Evolutionary conservation across 2,329 filamentous ascomycete species (phyloP), one percentile per base, ranked within the genome.

Genomic region (Talaromyces islandicus): DNA sequence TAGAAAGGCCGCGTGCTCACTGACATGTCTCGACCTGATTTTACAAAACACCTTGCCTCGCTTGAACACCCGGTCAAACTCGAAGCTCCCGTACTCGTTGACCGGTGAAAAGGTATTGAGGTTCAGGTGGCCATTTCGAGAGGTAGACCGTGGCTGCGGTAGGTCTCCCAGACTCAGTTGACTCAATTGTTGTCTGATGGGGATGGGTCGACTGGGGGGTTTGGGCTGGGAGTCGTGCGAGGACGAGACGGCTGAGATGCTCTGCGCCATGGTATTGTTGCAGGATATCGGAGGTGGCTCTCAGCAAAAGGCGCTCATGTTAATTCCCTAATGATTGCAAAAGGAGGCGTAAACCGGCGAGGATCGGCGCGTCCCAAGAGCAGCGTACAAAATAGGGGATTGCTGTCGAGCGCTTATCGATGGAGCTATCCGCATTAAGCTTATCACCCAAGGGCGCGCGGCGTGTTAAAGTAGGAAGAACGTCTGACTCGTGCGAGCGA

Each of bases 81-180:
- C 92, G 73, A 96, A 99, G 75, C 91, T 94, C 64, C 94, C 94
- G 75, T 96, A 92, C 75, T 96, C 88, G 71, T 93, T 96, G 64
- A 97, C 91, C 4, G 92, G 91, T 30, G 91, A 94, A 70, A 91
- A 87, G 17, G 87, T 81, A 65, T 89, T 86, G 50, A 88, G 71
- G 27, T 78, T 79, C 27, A 85, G 74, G 66, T 84, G 81, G 59
- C 76, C 76, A 59, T 68, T 78, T 60, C 77, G 75, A 67, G 67
- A 67, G 29, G 30, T 59, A 24, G 57, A 11, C 24, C 53, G 60
- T 11, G 32, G 29, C 12, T 65, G 64, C 38, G 63, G 61, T 12
- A 67, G 68, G 30, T 65, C 66, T 35, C 67, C 64, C n/a, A 66
- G 60, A 29, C 60, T 66, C 50, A 46, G 30, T 55, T 55, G 55